These are phyloP conservation scores for Psilocybe mexicana DNA, from an alignment of 1,284 basidiomycete species.

Conservation along the genomic window DNA sequence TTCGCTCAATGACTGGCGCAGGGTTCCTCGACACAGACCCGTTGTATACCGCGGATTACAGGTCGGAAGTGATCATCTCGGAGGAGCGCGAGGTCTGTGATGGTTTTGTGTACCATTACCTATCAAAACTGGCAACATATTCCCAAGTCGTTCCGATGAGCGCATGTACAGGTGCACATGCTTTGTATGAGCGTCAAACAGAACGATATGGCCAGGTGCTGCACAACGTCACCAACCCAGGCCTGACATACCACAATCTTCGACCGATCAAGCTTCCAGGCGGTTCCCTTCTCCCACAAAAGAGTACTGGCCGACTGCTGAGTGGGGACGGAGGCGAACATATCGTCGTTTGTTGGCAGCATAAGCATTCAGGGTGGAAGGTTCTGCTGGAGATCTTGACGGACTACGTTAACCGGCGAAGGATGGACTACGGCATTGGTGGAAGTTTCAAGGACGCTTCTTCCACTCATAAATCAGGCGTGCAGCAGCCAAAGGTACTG, in stretches of 20 bases:
- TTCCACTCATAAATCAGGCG: conserved; percentile 42
- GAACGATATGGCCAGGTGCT: conserved; percentile 53
- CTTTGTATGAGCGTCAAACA: conserved; percentile 68
- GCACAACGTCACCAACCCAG: conserved; percentile 42
- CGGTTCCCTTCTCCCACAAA: conserved; percentile 65
- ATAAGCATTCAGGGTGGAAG: conserved; percentile 81
- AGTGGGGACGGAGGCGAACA: conserved; percentile 71
- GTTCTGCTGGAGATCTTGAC: conserved; percentile 76
- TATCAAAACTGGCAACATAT: conserved; percentile 72
- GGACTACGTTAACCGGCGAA: conserved; percentile 65
- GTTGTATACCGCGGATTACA: conserved; percentile 47
- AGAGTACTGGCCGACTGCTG: conserved; percentile 70
- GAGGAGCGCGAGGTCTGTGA: conserved; percentile 56
- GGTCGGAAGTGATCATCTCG: conserved; percentile 30
- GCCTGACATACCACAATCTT: conserved; percentile 64
- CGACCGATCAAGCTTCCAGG: conserved; percentile 75
- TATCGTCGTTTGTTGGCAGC: conserved; percentile 80
- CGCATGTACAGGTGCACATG: conserved; percentile 60
- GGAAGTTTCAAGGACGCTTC: conserved; percentile 52
- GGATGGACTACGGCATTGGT: conserved; percentile 40
- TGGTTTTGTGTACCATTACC: conserved; percentile 71
- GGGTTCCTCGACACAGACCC: conserved; percentile 72
- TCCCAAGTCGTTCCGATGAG: conserved; percentile 71
- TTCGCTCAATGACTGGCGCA: conserved; percentile 72
- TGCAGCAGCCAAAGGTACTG: conserved; percentile 43